Evolutionary conservation across 176 grass and related monocot species (phyloP).

Genomic region (Tillandsia leiboldiana): DNA sequence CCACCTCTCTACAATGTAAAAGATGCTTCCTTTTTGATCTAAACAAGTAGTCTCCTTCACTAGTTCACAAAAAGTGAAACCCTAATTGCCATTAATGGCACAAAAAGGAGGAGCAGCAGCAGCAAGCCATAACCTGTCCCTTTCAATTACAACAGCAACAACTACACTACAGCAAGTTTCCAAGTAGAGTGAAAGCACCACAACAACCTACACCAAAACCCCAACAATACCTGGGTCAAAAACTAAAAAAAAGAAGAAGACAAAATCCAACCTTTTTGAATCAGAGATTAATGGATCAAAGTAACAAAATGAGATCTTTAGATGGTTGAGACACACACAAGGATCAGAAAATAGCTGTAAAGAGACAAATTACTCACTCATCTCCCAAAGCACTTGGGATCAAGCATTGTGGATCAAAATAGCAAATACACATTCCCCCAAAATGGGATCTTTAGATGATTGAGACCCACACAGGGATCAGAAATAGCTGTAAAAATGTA

Average conservation of each 20-base stretch:
- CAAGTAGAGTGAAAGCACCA: conserved; percentile 22
- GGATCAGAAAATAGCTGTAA: conserved; percentile 17
- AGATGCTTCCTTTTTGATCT: conserved; percentile 2
- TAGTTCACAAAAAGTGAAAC: conserved; percentile 18
- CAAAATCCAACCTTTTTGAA: conserved; percentile 19
- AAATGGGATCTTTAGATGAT: conserved; percentile 22
- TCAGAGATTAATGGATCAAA: conserved; percentile 2
- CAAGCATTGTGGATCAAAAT: background rate
- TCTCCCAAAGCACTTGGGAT: background rate
- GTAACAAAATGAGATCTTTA: conserved; percentile 24
- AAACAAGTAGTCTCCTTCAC: background rate
- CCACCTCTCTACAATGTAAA: conserved; percentile 11
- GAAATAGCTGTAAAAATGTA: conserved; percentile 3
- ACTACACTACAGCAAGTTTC: conserved; percentile 1
- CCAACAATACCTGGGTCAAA: conserved; percentile 15
- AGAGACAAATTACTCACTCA: background rate
- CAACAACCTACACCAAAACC: conserved; percentile 31
- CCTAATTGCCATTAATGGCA: conserved; percentile 23
- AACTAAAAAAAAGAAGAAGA: conserved; percentile 3
- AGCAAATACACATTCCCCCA: background rate
- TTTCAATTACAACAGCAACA: conserved; percentile 13
- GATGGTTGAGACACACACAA: conserved; percentile 6
- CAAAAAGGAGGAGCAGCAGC: conserved; percentile 25
- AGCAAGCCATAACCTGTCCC: conserved; percentile 18
- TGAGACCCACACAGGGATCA: conserved; percentile 20